Evolutionary conservation across 352 stramenopile genomes (phyloP).

Genomic region (Pythium oligandrum): DNA sequence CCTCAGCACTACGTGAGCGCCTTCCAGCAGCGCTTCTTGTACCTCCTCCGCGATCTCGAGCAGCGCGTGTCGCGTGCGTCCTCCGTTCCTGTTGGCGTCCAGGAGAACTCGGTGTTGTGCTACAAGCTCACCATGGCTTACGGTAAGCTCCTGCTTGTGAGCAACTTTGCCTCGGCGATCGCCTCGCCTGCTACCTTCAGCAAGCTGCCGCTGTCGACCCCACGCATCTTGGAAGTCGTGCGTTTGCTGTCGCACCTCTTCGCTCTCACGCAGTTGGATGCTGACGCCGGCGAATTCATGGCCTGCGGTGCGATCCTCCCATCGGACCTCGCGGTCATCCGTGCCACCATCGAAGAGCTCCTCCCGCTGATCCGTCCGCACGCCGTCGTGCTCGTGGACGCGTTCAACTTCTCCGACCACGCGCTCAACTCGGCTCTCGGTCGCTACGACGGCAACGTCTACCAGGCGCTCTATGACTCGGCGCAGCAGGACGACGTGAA

Average conservation of each 20-base stretch:
- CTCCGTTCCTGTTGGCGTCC: constrained; percentile 34
- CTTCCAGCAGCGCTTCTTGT: constrained; percentile 56
- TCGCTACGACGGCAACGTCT: constrained; percentile 67
- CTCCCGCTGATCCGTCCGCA: constrained; percentile 50
- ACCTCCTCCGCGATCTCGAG: constrained; percentile 38
- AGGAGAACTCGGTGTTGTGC: constrained; percentile 55
- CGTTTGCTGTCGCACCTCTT: constrained; percentile 65
- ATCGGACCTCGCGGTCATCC: constrained; percentile 42
- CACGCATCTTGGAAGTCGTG: constrained; percentile 30
- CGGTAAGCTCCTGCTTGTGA: constrained; percentile 43
- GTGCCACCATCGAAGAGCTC: constrained; percentile 42
- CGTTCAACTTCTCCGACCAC: constrained; percentile 78
- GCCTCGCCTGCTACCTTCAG: constrained; percentile 23
- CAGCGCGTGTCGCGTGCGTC: constrained; percentile 21
- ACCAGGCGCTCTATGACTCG: constrained; percentile 60
- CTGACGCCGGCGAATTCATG: constrained; percentile 56
- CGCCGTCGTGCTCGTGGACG: constrained; percentile 69
- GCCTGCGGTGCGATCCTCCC: constrained; percentile 45
- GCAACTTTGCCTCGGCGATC: constrained; percentile 35
- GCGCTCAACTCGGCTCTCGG: constrained; percentile 70
- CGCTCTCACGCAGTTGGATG: constrained; percentile 67
- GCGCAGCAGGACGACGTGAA: constrained; percentile 65
- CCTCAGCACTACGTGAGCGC: constrained; percentile 31
- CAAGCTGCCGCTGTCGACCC: constrained; percentile 22
- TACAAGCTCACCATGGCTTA: constrained; percentile 62